Evolutionary conservation across 2,329 filamentous ascomycete species (phyloP).

Genomic region (Paracorniculantispora psalliotae): DNA sequence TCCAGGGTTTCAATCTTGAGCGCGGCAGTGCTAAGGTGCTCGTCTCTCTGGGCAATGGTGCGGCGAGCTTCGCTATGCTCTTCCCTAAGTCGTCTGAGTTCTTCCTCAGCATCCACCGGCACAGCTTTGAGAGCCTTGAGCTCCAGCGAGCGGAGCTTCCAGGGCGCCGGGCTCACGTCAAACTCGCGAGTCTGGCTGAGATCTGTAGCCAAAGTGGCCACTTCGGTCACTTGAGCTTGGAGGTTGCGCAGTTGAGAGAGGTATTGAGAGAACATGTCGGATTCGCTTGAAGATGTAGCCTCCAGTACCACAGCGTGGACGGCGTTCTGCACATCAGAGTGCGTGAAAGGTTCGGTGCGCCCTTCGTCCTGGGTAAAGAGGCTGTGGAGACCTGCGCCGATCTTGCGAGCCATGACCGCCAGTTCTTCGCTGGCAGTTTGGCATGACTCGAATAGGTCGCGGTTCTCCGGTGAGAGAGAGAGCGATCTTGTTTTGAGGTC

Average conservation of each 20-base stretch:
- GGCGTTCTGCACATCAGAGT: conserved; percentile 60
- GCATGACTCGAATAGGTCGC: conserved; percentile 64
- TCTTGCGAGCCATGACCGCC: conserved; percentile 58
- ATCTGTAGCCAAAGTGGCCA: conserved; percentile 65
- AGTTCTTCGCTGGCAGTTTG: conserved; percentile 62
- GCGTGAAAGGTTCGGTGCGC: conserved; percentile 60
- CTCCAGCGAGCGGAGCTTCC: conserved; percentile 76
- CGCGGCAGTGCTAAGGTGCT: conserved; percentile 78
- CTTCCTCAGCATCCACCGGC: conserved; percentile 77
- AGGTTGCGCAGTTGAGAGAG: conserved; percentile 61
- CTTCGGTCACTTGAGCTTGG: conserved; percentile 60
- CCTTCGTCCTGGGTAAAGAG: conserved; percentile 66
- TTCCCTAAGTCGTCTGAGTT: conserved; percentile 73
- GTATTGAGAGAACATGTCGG: conserved; percentile 67
- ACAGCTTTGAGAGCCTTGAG: conserved; percentile 77
- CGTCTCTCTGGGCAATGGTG: conserved; percentile 67
- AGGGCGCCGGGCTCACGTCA: conserved; percentile 70
- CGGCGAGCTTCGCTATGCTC: conserved; percentile 74
- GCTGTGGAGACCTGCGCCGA: conserved; percentile 61
- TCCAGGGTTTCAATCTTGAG: conserved; percentile 92
- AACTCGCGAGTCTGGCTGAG: conserved; percentile 73
- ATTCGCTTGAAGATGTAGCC: conserved; percentile 52
- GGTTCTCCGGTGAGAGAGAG: conserved; percentile 63
- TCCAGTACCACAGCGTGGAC: conserved; percentile 49
- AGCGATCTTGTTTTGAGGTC: conserved; percentile 74